Conservation (phyloP, 176 grass and related monocot species). For the sorghum (Sorghum bicolor) region DNA sequence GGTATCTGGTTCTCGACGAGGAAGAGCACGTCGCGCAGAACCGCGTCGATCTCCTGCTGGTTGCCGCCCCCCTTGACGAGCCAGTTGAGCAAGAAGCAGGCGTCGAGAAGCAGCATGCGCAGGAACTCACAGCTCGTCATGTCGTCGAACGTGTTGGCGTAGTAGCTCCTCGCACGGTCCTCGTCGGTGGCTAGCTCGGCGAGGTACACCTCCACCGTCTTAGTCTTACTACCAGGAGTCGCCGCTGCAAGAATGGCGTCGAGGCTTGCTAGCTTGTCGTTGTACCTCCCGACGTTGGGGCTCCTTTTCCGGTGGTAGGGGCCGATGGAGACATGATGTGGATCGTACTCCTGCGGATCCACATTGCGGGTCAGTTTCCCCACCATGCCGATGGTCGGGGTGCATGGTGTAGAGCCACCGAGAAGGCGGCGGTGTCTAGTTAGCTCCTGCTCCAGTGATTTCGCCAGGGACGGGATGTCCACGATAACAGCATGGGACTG, state of each 20-base stretch:
- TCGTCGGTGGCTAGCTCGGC: background rate
- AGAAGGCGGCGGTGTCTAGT: too few relatives aligned
- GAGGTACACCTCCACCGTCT: background rate
- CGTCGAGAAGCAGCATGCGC: slow-evolving; percentile 5
- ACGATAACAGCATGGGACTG: background rate
- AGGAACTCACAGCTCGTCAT: background rate
- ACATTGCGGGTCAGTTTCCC: background rate
- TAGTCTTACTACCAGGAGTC: too few relatives aligned
- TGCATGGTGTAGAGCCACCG: background rate
- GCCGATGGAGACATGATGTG: background rate
- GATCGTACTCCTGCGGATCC: background rate
- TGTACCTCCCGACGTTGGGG: background rate
- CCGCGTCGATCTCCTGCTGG: background rate
- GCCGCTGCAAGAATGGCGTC: background rate
- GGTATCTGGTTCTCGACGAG: background rate
- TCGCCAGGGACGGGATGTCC: background rate
- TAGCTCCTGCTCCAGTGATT: background rate
- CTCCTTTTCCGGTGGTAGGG: background rate
- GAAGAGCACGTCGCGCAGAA: background rate
- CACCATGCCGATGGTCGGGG: background rate
- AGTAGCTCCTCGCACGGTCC: background rate
- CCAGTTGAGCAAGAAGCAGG: background rate
- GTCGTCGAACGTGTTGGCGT: background rate
- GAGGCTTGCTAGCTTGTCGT: background rate
- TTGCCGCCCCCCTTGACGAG: background rate